Evolutionary conservation across 2,329 filamentous ascomycete genomes (phyloP).

Genomic region (Coniochaeta sp.): DNA sequence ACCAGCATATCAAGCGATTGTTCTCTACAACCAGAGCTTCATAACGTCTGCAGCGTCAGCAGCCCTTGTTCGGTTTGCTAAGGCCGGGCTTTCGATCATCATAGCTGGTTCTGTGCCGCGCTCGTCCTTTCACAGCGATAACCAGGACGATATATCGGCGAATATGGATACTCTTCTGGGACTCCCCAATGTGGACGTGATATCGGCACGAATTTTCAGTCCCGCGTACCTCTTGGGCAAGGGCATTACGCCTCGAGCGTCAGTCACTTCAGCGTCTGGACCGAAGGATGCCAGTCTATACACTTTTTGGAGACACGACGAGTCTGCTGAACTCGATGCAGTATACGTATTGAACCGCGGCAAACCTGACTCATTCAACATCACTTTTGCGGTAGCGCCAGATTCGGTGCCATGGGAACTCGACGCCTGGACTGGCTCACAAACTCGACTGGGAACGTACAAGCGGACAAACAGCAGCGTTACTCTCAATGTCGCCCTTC

Average conservation of each 20-base stretch:
- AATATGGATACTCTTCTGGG: conserved; percentile 7
- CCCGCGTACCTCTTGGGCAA: neutral
- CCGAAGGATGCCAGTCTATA: conserved; percentile 7
- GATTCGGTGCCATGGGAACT: conserved; percentile 7
- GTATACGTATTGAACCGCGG: conserved; percentile 9
- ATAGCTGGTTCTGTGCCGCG: conserved; percentile 8
- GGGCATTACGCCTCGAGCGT: conserved; percentile 1
- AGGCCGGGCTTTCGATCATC: conserved; percentile 13
- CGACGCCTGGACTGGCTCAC: conserved; percentile 9
- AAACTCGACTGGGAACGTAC: conserved; percentile 4
- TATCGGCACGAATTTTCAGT: neutral
- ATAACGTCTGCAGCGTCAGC: conserved; percentile 10
- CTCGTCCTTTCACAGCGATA: conserved; percentile 3
- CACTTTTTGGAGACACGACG: conserved; percentile 5
- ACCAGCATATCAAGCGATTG: conserved; percentile 14
- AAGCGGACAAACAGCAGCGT: neutral
- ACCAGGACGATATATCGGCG: conserved; percentile 3
- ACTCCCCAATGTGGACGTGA: conserved; percentile 1
- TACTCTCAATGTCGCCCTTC: neutral
- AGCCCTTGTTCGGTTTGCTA: conserved; percentile 11
- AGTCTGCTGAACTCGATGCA: neutral
- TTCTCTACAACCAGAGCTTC: conserved; percentile 13
- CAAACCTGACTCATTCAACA: conserved; percentile 6
- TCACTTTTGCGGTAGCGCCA: conserved; percentile 12
- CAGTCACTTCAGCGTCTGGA: neutral